Conservation (phyloP, 768 basidiomycete species). For the Dendrothele bispora region DNA sequence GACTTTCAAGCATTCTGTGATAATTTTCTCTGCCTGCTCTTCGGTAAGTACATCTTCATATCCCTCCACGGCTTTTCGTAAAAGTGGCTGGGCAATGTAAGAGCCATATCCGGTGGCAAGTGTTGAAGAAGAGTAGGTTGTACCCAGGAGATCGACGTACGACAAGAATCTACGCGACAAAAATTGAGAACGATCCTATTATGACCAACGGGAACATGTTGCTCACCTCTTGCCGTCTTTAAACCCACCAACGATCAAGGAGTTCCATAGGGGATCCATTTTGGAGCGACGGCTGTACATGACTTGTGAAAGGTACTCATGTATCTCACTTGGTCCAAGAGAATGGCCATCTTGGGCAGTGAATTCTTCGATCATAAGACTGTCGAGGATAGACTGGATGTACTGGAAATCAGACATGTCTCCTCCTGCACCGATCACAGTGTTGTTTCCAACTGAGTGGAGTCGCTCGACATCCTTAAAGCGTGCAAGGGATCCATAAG, state of each 20-base stretch:
- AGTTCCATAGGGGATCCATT: constrained; percentile 95
- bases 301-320: constrained; percentile 86
- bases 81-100: constrained; percentile 89
- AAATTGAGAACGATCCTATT: neutral
- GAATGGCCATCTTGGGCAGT: constrained; percentile 80
- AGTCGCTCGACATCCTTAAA: constrained; percentile 95
- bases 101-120: constrained; percentile 94
- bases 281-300: constrained; percentile 90
- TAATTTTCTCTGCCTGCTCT: constrained; percentile 73
- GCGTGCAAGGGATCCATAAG: constrained; percentile 95
- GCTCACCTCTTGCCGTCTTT: constrained; percentile 79
- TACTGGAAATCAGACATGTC: constrained; percentile 99
- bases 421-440: constrained; percentile 88
- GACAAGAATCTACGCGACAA: constrained; percentile 75
- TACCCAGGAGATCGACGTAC: constrained; percentile 94
- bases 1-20: constrained; percentile 88
- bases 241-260: constrained; percentile 88
- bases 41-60: constrained; percentile 70
- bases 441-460: constrained; percentile 78
- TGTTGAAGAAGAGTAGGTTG: constrained; percentile 90
- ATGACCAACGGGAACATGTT: neutral
- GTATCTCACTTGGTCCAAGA: constrained; percentile 86
- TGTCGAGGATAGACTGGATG: constrained; percentile 78
- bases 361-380: constrained; percentile 75
- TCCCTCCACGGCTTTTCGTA: constrained; percentile 89